Evolutionary conservation across 306 rosid species (phyloP).

Genomic region (Dalbergia oliveri): DNA sequence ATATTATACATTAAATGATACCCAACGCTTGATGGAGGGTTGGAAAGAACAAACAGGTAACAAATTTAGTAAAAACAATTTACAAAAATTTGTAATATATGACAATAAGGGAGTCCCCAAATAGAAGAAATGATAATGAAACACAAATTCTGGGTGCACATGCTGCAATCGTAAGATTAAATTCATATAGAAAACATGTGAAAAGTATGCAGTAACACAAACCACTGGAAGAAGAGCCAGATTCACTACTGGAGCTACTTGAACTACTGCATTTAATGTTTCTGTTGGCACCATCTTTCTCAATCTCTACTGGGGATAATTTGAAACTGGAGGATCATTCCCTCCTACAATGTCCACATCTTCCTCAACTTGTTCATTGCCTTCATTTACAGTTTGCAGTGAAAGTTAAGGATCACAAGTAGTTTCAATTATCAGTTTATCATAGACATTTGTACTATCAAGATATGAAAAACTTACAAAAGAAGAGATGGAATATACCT

Average conservation of each 20-base stretch:
- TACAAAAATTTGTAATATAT: constrained; percentile 11
- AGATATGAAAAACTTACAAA: not conserved
- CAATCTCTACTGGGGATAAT: constrained; percentile 83
- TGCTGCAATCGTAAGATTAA: constrained; percentile 27
- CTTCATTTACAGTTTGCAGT: constrained; percentile 52
- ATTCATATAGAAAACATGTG: constrained; percentile 25
- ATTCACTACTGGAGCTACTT: constrained; percentile 82
- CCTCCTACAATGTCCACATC: constrained; percentile 94
- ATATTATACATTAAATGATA: not conserved
- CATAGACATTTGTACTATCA: constrained; percentile 1
- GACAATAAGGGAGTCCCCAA: constrained; percentile 17
- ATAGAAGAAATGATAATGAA: constrained; percentile 10
- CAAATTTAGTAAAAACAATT: not conserved
- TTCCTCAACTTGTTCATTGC: constrained; percentile 78
- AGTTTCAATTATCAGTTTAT: not conserved
- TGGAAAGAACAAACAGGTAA: not conserved
- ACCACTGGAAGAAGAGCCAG: constrained; percentile 96
- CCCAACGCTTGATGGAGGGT: not conserved
- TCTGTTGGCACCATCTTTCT: constrained; percentile 69
- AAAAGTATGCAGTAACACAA: constrained; percentile 58
- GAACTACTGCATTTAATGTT: constrained; percentile 80
- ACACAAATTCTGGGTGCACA: not conserved
- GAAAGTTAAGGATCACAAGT: constrained; percentile 28
- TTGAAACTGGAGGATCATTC: constrained; percentile 85
- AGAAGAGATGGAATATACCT: constrained; percentile 55